Base-by-base conservation (phyloP, 2,329 filamentous ascomycete species). In the Cordyceps farinosa region DNA sequence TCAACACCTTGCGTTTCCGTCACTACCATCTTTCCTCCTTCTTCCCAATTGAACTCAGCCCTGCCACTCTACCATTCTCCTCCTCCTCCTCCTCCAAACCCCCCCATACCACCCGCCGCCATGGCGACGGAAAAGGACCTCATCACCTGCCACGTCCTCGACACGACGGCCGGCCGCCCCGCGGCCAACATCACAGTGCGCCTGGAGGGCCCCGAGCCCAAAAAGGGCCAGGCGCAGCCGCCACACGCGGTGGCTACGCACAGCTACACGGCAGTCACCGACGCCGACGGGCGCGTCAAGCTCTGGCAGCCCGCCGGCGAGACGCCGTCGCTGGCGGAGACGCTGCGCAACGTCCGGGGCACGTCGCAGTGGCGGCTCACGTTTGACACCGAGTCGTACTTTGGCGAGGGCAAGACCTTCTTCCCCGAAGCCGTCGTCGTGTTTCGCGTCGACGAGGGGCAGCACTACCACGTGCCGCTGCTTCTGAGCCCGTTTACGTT, bases 101-200 rank as follows among this genome's bases (percentile, higher is more conserved):
- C 15, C 2, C 30, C 40, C 15, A 29, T 38, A n/a, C n/a, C 7
- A 10, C 27, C 7, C 10, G 3, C 32, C n/a, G 27, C 10, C 47
- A 64, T 64, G 62, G 47, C 62, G 32, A 42, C 51, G 36, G 59
- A 64, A 44, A 86, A 84, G 71, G 85, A 87, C 72, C 86, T 85
- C 72, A 94, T 95, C 71, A 94, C 91, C 75, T 94, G 90, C 80
- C 91, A 95, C 80, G 85, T 93, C 75, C 90, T 95, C 74, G 90
- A 95, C 81, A 94, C 90, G 11, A 84, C 87, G n/a, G 79, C 84
- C 65, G 91, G 91, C 71, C 83, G 82, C 63, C 91, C 91, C 29
- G 91, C 86, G 17, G 76, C 81, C 63, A 80, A 81, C 66, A 84
- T 95, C 70, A 81, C 82, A 67, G 90, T 93, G 63, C 86, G 83